Evolutionary conservation across 768 basidiomycete species (phyloP), one percentile per base, ranked within the genome.

Genomic region (Dacryopinax primogenitus): DNA sequence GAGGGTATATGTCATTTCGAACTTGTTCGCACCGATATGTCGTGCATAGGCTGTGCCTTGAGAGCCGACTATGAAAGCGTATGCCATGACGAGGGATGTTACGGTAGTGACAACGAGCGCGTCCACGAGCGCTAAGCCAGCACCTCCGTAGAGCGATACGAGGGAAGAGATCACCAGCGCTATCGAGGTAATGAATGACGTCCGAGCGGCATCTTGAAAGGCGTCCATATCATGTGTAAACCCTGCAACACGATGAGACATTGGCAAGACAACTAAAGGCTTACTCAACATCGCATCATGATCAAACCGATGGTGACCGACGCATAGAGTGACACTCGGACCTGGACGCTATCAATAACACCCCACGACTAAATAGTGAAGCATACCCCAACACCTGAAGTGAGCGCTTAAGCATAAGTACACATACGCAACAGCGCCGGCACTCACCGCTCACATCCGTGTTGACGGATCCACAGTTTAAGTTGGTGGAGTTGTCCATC

Each of bases 41-140:
- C 15, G 3, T 3, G 51, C 51, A 30, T 58, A 58, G 26, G 26
- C 26, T 32, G 26, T 58, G 26, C 51, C 51, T 30, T 58, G 51
- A 58, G 51, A 58, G 21, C 51, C 51, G 51, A 58, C 51, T 23
- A 58, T 58, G 51, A 58, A 58, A 30, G 51, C 12, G 26, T 58
- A 58, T 9, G 51, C 51, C 51, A 58, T 58, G 13, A 58, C 51
- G 51, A 58, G 51, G 26, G 51, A 58, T 18, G 51, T 58, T 23
- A 58, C 51, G 21, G 51, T 9, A 11, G 51, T 58, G 4, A 58
- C 51, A 13, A 58, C 51, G 26, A 58, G 51, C 9, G 26, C 51
- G 18, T 58, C 51, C 3, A 58, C 51, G 9, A 58, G 51, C 18
- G 51, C 51, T 2, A 58, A 30, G 9, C 51, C 51, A 3, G 13